Evolutionary conservation across 2,329 filamentous ascomycete genomes (phyloP).

Genomic region (Exophiala aquamarina): DNA sequence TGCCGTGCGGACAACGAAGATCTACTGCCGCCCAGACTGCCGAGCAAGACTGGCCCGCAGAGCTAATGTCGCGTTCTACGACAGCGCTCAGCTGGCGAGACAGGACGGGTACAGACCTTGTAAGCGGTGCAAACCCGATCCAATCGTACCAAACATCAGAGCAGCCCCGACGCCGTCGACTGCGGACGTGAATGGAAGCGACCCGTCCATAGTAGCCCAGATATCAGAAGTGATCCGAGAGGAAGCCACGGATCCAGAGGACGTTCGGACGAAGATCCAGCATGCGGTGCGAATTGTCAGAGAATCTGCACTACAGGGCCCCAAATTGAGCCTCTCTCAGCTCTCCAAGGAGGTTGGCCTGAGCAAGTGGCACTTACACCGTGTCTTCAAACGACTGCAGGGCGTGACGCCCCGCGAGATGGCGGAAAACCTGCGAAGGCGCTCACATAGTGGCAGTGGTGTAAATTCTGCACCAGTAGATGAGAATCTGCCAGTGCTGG

Average conservation of each 20-base stretch:
- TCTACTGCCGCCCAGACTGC: conserved; percentile 59
- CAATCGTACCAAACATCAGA: too few relatives aligned
- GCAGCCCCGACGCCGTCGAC: background rate
- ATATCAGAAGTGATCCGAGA: background rate
- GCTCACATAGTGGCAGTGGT: too few relatives aligned
- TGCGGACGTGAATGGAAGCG: background rate
- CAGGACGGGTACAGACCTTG: conserved; percentile 54
- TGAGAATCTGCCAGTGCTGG: too few relatives aligned
- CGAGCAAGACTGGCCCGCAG: conserved; percentile 57
- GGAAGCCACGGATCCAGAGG: background rate
- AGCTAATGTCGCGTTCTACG: conserved; percentile 57
- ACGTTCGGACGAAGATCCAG: conserved; percentile 9
- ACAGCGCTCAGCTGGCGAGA: conserved; percentile 48
- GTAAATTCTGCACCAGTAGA: too few relatives aligned
- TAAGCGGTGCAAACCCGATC: conserved; percentile 55
- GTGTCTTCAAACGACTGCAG: conserved; percentile 54
- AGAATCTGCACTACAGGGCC: conserved; percentile 29
- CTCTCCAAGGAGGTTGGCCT: conserved; percentile 49
- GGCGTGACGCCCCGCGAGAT: conserved; percentile 51
- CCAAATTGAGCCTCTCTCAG: conserved; percentile 38
- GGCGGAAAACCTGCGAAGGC: conserved; percentile 6
- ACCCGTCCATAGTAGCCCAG: background rate
- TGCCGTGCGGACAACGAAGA: conserved; percentile 55
- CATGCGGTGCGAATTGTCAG: conserved; percentile 8
- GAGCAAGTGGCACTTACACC: conserved; percentile 55